Base-by-base conservation (phyloP, 352 stramenopile species). In the Globisporangium radiosum region DNA sequence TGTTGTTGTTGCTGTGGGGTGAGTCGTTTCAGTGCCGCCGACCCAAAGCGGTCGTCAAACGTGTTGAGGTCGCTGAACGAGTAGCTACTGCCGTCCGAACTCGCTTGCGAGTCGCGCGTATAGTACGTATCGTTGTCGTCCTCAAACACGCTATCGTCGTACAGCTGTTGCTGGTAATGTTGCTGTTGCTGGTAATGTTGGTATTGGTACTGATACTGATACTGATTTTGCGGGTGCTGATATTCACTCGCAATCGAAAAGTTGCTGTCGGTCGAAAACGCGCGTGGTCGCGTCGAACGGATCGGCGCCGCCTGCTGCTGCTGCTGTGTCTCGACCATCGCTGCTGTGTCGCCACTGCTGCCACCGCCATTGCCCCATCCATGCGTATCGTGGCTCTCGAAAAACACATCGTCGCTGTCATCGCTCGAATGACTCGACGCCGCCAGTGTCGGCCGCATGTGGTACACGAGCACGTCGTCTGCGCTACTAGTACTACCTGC, bases 61-160 rank as follows among this genome's bases (percentile, higher is more conserved):
- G 67, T 69, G 57, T 87, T 78, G n/a, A 77, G 65, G 43, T 85
- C 74, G 53, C 74, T 88, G 56, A 85, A 70, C 25, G 78, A 86
- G 56, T 78, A 79, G 50, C 68, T 73, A 44, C 76, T 88, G 52
- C 68, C 71, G 48, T 69, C 83, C 37, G 72, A 86, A 50, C 67
- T 81, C 47, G 65, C 68, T 8, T 74, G 64, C 47, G 64, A 86
- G 51, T 56, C 55, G 53, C 60, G 25, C 55, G 64, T 44, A 58
- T 65, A 67, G 50, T 56, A 59, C 54, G 48, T 52, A 7, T 59
- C 47, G 10, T 36, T 42, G 8, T 52, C 44, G 10, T 54, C 38
- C 9, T 17, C 6, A 8, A 17, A n/a, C 13, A 0, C n/a, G 15
- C 7, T 2, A 4, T 57, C 39, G 49, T 50, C 11, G 45, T 36